phyloP scores from a whole-genome alignment of 345 rosid species.

The Euphorbia pulcherrima region DNA sequence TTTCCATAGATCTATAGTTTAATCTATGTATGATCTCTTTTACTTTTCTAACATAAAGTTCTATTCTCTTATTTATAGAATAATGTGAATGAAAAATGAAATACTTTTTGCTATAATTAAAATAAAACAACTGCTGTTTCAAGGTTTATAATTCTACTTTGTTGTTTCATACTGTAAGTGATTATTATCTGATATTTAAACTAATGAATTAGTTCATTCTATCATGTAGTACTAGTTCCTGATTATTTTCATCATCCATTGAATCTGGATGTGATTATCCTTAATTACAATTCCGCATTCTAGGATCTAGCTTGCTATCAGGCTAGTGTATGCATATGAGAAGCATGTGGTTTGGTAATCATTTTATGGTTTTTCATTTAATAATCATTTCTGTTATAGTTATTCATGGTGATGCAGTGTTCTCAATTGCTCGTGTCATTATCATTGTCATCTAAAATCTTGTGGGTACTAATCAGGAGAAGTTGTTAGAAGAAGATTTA shows the following conservation, averaged over 20 bases:
- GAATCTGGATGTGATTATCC: not conserved
- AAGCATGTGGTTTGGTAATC: not conserved
- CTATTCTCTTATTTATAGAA: not conserved
- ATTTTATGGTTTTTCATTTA: not conserved
- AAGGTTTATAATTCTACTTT: not conserved
- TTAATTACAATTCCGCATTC: not conserved
- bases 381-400: not conserved
- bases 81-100: conserved; percentile 5
- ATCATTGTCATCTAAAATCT: not conserved
- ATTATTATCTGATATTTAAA: not conserved
- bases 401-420: not conserved
- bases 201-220: not conserved
- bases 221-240: not conserved
- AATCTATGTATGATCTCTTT: not conserved
- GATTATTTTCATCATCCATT: not conserved
- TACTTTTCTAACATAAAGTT: not conserved
- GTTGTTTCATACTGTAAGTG: not conserved
- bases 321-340: not conserved
- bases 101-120: not conserved
- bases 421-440: not conserved
- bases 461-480: not conserved
- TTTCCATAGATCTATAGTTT: not conserved
- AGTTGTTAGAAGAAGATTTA: not conserved
- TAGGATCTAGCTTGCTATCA: not conserved
- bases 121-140: not conserved